Evolutionary conservation across 2,329 filamentous ascomycete genomes (phyloP).

Genomic region (Beauveria sp.): DNA sequence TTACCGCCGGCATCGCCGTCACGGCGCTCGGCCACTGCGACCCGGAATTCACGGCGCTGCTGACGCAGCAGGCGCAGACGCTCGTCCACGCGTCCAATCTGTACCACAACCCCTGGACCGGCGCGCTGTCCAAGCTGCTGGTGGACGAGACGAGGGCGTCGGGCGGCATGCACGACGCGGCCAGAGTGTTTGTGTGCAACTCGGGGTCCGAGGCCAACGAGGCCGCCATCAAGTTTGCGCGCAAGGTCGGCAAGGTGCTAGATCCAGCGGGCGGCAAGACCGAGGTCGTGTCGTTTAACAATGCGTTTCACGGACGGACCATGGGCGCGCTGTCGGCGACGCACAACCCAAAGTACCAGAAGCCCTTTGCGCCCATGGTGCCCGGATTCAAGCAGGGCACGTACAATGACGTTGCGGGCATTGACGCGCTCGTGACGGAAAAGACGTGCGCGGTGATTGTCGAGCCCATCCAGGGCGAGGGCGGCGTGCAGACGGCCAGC

Average conservation of each 20-base stretch:
- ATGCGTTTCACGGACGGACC: conserved; percentile 91
- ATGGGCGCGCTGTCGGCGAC: conserved; percentile 95
- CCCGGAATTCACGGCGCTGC: conserved; percentile 62
- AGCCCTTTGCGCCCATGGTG: conserved; percentile 90
- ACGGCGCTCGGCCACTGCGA: conserved; percentile 90
- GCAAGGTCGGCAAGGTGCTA: conserved; percentile 75
- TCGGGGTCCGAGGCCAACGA: conserved; percentile 97
- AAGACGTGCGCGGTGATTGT: conserved; percentile 90
- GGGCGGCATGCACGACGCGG: conserved; percentile 73
- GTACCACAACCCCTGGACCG: conserved; percentile 96
- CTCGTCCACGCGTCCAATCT: conserved; percentile 91
- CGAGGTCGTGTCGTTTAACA: conserved; percentile 84
- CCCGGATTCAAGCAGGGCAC: conserved; percentile 83
- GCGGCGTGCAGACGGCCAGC: conserved; percentile 77
- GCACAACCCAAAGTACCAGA: conserved; percentile 95
- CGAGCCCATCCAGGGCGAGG: conserved; percentile 96
- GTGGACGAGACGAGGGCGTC: conserved; percentile 72
- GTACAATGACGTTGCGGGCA: conserved; percentile 71
- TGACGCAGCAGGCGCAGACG: conserved; percentile 71
- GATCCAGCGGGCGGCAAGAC: conserved; percentile 66
- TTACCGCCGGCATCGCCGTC: conserved; percentile 93
- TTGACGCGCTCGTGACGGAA: conserved; percentile 69
- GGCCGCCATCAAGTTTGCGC: conserved; percentile 91
- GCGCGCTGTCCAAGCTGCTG: conserved; percentile 75
- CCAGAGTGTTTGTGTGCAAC: conserved; percentile 87